These are phyloP conservation scores for Teratosphaeria pseudoeucalypti DNA, from an alignment of 2,329 filamentous ascomycete species.

Conservation along the genomic window DNA sequence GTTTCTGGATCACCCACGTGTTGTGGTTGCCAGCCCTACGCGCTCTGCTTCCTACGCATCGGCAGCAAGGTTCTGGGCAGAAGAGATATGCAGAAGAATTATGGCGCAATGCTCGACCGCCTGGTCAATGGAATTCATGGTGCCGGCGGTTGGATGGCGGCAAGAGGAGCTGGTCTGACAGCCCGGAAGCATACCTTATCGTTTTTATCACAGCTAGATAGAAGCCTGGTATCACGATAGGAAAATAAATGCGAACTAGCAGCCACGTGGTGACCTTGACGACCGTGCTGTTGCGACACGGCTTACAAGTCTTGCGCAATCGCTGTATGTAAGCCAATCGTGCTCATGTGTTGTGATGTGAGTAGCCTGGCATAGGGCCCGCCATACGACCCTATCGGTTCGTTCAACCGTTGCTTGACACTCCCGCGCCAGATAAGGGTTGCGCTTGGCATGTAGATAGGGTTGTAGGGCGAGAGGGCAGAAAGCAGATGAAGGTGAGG, in stretches of 20 bases:
- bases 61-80: background rate
- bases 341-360: background rate
- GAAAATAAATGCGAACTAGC: background rate
- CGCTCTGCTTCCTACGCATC: background rate
- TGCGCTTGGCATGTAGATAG: background rate
- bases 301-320: background rate
- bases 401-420: background rate
- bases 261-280: background rate
- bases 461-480: background rate
- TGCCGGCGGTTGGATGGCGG: background rate
- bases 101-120: background rate
- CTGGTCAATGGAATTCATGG: background rate
- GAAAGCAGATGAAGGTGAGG: background rate
- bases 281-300: background rate
- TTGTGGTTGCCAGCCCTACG: background rate
- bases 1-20: no score
- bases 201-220: background rate
- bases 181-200: background rate
- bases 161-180: background rate
- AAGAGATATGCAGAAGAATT: background rate
- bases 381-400: background rate
- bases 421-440: background rate
- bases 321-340: background rate
- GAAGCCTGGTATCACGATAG: background rate
- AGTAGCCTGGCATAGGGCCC: background rate